These are phyloP conservation scores for Henningerozyma blattae DNA, from an alignment of 805 yeast species.

Conservation along the genomic window DNA sequence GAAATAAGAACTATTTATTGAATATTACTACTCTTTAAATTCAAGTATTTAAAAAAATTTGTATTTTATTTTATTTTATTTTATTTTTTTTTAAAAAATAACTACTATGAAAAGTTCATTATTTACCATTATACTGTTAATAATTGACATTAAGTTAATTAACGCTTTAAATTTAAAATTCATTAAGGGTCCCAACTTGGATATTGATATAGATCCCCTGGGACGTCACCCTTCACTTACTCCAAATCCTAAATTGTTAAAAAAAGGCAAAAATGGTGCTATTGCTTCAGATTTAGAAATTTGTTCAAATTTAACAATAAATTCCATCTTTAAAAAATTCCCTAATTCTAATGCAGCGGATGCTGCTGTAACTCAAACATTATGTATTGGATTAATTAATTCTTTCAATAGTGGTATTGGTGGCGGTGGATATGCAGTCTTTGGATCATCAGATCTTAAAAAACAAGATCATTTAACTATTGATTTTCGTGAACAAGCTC, in stretches of 20 bases:
- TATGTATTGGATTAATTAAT: constrained; percentile 78
- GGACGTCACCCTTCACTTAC: constrained; percentile 25
- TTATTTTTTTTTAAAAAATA: no score
- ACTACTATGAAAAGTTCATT: no score
- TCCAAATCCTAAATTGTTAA: constrained; percentile 20
- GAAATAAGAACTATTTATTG: no score
- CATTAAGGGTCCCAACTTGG: constrained; percentile 3
- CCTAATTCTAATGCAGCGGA: constrained; percentile 77
- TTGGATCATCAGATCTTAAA: constrained; percentile 12
- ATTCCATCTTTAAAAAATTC: constrained; percentile 16
- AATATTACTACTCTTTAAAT: no score
- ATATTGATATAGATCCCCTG: constrained; percentile 30
- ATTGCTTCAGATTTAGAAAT: constrained; percentile 28
- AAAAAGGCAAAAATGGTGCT: constrained; percentile 21
- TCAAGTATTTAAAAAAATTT: no score
- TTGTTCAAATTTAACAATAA: constrained; percentile 20
- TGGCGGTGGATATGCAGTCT: constrained; percentile 74
- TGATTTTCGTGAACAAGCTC: constrained; percentile 88
- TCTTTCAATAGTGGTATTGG: constrained; percentile 85
- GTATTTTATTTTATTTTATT: no score
- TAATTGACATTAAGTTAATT: no score
- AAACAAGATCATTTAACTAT: constrained; percentile 44
- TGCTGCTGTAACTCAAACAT: constrained; percentile 78
- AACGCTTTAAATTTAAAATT: no score
- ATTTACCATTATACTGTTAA: no score